These are phyloP conservation scores for Diutina rugosa DNA, from an alignment of 1,139 yeast species.

Conservation along the genomic window DNA sequence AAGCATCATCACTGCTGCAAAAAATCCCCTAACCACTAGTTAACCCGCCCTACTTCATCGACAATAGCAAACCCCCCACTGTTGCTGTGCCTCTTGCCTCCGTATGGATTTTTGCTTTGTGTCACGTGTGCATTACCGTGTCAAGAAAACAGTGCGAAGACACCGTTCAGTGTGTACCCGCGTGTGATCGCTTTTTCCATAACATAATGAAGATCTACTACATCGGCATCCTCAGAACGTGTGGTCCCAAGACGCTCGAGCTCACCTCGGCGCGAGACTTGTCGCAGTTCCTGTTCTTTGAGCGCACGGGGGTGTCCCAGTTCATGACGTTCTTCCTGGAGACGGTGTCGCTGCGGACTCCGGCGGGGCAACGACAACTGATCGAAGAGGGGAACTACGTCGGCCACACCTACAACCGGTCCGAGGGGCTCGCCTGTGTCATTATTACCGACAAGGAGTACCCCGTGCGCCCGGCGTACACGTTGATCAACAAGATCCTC, in stretches of 20 bases:
- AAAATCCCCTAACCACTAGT: no score
- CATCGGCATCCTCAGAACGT: constrained; percentile 65
- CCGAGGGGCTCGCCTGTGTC: constrained; percentile 91
- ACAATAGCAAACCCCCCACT: background rate
- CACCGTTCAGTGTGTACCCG: background rate
- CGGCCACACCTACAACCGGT: constrained; percentile 84
- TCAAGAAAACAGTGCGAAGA: background rate
- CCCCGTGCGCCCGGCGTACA: constrained; percentile 96
- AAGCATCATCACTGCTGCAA: no score
- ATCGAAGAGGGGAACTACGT: constrained; percentile 86
- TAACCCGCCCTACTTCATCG: no score
- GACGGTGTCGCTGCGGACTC: constrained; percentile 82
- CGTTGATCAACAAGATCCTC: constrained; percentile 76
- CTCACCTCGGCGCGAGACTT: constrained; percentile 74
- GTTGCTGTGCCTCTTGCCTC: background rate
- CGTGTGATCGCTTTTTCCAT: background rate
- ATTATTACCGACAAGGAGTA: constrained; percentile 89
- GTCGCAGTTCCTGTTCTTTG: constrained; percentile 78
- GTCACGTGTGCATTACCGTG: background rate
- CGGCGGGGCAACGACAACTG: constrained; percentile 83
- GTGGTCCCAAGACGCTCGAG: constrained; percentile 52
- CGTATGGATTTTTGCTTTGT: background rate
- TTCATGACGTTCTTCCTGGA: constrained; percentile 91
- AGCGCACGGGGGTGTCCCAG: constrained; percentile 64
- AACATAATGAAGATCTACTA: constrained; percentile 71